Evolutionary conservation across 139 green algal species (phyloP).

Genomic region (Chlamydomonas applanata): DNA sequence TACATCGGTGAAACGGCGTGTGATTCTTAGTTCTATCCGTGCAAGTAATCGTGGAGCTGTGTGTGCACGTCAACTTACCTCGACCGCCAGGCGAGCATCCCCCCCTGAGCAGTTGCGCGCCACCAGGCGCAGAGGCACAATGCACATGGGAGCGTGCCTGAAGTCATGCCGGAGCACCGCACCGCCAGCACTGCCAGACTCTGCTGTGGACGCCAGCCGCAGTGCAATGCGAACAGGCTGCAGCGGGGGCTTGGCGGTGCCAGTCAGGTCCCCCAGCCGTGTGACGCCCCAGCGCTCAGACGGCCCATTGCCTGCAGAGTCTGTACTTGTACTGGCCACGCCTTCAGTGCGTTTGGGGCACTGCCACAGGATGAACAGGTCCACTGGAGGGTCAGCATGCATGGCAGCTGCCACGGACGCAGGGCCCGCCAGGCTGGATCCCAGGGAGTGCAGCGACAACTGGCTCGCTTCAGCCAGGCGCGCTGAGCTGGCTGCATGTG

Average conservation of each 20-base stretch:
- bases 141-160: constrained; percentile 29
- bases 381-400: constrained; percentile 34
- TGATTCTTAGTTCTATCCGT: too few species aligned
- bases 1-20: too few species aligned
- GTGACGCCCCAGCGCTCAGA: too few species aligned
- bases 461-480: neutral
- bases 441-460: neutral
- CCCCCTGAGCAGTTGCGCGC: constrained; percentile 57
- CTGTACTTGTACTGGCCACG: too few species aligned
- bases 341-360: neutral
- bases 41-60: too few species aligned
- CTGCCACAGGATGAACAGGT: constrained; percentile 42
- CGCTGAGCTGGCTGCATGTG: neutral
- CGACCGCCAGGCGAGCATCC: constrained; percentile 33
- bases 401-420: neutral
- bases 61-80: constrained; percentile 11
- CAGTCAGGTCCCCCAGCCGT: neutral
- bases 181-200: neutral
- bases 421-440: neutral
- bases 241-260: neutral
- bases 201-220: neutral
- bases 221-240: neutral
- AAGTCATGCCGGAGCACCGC: constrained; percentile 60
- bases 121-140: constrained; percentile 47
- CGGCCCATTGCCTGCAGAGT: too few species aligned